phyloP scores from a whole-genome alignment of 352 stramenopile genomes.

The Globisporangium parvum region DNA sequence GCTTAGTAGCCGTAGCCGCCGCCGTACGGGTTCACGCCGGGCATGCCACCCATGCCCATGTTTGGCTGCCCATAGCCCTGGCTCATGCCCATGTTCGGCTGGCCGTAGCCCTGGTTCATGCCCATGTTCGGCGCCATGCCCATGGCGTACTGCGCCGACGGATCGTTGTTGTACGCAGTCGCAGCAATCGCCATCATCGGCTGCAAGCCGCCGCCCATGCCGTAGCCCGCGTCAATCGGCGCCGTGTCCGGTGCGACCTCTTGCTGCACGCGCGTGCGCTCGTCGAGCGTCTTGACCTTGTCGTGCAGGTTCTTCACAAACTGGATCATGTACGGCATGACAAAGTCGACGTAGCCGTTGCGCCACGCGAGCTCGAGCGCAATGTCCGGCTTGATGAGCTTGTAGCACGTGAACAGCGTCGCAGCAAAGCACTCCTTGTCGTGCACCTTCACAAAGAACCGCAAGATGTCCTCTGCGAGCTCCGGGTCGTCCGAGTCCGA shows the following conservation, averaged over 20 bases:
- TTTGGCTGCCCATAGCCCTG: conserved; percentile 43
- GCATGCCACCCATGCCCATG: conserved; percentile 32
- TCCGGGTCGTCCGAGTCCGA: conserved; percentile 94
- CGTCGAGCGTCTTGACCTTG: conserved; percentile 92
- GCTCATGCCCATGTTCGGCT: conserved; percentile 32
- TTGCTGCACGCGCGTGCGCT: conserved; percentile 81
- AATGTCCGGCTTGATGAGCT: conserved; percentile 98
- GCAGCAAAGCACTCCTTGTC: conserved; percentile 99
- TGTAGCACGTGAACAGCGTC: conserved; percentile 98
- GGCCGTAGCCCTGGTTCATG: conserved; percentile 17
- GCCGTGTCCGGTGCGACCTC: conserved; percentile 55
- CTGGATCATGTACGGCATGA: conserved; percentile 99
- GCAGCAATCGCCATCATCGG: conserved; percentile 78
- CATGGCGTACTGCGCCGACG: conserved; percentile 37
- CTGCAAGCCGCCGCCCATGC: conserved; percentile 72
- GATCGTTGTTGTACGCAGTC: conserved; percentile 77
- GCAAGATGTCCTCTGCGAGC: conserved; percentile 96
- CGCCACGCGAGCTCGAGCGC: conserved; percentile 98
- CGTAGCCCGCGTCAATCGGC: conserved; percentile 59
- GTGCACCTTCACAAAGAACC: conserved; percentile 98
- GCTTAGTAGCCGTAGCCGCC: conserved; percentile 35
- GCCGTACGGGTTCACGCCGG: conserved; percentile 42
- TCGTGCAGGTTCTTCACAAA: conserved; percentile 96
- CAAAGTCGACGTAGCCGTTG: conserved; percentile 98
- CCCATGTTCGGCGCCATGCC: conserved; percentile 34